These are phyloP conservation scores for Diaporthe longicolla DNA, from an alignment of 2,329 filamentous ascomycete species.

Conservation along the genomic window DNA sequence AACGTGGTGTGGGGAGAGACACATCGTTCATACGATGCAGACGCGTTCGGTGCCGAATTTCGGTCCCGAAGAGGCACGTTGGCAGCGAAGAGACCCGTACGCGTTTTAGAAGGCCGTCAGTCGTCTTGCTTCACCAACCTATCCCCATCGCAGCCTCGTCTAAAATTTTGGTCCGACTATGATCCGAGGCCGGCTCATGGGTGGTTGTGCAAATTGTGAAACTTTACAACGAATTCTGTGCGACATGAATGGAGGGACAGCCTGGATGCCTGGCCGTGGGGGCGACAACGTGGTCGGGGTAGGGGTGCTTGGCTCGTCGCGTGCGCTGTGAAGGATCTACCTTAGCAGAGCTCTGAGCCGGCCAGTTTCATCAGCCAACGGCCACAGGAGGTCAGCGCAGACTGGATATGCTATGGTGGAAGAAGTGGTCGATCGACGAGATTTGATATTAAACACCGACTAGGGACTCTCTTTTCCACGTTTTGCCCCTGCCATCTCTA, in stretches of 20 bases:
- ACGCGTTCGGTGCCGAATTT: not conserved
- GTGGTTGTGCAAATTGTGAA: not conserved
- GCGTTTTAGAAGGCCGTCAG: not conserved
- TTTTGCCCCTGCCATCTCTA: not conserved
- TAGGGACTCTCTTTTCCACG: not conserved
- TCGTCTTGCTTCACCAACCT: not conserved
- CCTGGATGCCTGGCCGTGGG: constrained; percentile 6
- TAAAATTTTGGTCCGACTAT: not conserved
- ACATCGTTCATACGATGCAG: not conserved
- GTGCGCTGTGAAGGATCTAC: not conserved
- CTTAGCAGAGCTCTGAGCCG: not conserved
- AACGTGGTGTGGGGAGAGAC: not conserved
- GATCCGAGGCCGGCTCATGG: not conserved
- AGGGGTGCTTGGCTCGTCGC: constrained; percentile 3
- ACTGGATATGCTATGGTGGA: not conserved
- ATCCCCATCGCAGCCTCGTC: not conserved
- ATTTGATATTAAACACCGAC: not conserved
- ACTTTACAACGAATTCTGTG: not conserved
- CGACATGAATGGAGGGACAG: not conserved
- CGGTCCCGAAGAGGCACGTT: not conserved
- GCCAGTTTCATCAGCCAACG: constrained; percentile 1
- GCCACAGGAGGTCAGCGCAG: not conserved
- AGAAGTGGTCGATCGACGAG: not conserved
- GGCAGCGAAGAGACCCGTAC: not conserved
- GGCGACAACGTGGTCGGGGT: not conserved